Percentiles rank a stretch among this genome's conserved stretches.
Conservation (phyloP, 1,284 basidiomycete genomes). For the Ceratobasidium papillatum region DNA sequence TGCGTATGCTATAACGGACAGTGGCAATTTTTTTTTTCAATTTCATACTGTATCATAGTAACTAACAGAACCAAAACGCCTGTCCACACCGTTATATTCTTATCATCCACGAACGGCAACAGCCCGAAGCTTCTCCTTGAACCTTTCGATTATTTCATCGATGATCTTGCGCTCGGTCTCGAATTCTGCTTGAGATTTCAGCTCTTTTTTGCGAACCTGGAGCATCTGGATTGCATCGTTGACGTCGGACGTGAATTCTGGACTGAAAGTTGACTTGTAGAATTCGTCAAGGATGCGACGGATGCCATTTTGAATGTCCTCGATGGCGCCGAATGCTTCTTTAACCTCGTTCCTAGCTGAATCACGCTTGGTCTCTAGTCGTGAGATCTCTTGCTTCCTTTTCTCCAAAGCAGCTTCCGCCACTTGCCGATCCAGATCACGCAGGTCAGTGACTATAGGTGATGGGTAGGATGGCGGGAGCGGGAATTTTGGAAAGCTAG, state of each 20-base stretch:
- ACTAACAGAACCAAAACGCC: not conserved
- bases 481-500: too few species aligned
- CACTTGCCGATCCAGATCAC: too few species aligned
- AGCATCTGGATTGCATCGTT: not conserved
- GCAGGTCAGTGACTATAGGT: too few species aligned
- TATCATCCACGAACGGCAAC: not conserved
- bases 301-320: not conserved
- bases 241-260: not conserved
- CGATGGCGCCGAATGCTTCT: not conserved
- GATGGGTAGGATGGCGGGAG: too few species aligned
- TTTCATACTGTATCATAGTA: not conserved
- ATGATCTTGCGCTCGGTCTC: not conserved
- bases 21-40: not conserved
- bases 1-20: too few species aligned
- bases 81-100: not conserved
- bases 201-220: constrained; percentile 52
- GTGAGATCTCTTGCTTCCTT: too few species aligned
- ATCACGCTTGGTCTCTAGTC: not conserved
- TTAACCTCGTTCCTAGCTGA: not conserved
- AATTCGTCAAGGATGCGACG: not conserved
- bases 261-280: not conserved
- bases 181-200: constrained; percentile 54
- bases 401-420: too few species aligned
- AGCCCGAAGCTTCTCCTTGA: not conserved
- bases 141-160: not conserved